phyloP scores from a whole-genome alignment of 176 grass and related monocot genomes.

The Tillandsia leiboldiana region DNA sequence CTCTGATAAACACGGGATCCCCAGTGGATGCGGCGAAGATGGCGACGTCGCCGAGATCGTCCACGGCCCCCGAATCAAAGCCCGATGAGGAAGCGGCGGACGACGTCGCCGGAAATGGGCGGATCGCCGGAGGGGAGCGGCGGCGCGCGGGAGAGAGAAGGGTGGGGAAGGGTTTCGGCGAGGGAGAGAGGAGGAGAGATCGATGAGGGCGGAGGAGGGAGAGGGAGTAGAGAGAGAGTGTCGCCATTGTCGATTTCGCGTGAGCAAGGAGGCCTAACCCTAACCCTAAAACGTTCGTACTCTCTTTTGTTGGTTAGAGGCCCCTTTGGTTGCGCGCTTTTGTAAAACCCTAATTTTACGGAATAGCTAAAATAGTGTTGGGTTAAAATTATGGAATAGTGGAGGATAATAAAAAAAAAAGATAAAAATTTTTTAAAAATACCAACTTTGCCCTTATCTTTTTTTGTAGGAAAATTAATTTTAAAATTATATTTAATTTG shows the following conservation, averaged over 20 bases:
- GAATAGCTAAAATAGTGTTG: too few species aligned
- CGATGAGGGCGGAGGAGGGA: background rate
- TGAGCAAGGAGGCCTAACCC: constrained; percentile 6
- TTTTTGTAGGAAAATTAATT: too few species aligned
- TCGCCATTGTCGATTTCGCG: constrained; percentile 29
- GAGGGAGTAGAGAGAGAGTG: constrained; percentile 8
- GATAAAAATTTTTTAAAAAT: too few species aligned
- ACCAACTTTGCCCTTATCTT: too few species aligned
- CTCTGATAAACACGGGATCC: constrained; percentile 43
- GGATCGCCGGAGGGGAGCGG: background rate
- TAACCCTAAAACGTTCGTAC: constrained; percentile 24
- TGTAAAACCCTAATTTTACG: too few species aligned
- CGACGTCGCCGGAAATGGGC: background rate
- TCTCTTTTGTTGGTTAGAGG: constrained; percentile 16
- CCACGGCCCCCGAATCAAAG: constrained; percentile 15
- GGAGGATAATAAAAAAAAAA: too few species aligned
- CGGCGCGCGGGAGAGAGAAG: background rate
- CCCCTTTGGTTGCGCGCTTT: too few species aligned
- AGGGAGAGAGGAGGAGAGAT: background rate
- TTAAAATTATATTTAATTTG: too few species aligned
- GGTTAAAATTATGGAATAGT: too few species aligned
- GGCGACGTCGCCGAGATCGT: constrained; percentile 36
- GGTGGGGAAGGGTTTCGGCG: background rate
- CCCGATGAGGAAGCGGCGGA: constrained; percentile 6
- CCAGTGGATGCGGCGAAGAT: constrained; percentile 41